phyloP scores from a whole-genome alignment of 495 filamentous ascomycete species.

The Aspergillus olivimuriae region DNA sequence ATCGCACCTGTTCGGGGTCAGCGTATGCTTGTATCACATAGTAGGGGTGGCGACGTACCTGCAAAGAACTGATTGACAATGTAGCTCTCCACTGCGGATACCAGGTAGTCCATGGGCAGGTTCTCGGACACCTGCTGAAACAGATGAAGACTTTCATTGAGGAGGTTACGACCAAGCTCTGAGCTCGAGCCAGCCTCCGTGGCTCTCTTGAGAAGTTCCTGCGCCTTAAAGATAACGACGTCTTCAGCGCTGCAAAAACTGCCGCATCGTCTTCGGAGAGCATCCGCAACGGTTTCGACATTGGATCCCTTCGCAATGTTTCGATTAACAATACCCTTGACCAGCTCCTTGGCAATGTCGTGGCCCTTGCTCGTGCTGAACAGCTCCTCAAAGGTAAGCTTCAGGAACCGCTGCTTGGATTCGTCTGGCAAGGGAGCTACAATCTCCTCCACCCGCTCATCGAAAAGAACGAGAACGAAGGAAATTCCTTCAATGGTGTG shows the following conservation, averaged over 20 bases:
- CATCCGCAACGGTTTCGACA: conserved; percentile 94
- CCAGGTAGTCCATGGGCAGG: conserved; percentile 73
- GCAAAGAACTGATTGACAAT: conserved; percentile 80
- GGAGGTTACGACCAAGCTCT: conserved; percentile 68
- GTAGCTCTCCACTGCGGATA: conserved; percentile 71
- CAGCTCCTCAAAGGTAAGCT: conserved; percentile 78
- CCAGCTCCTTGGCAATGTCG: conserved; percentile 89
- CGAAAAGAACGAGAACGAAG: conserved; percentile 88
- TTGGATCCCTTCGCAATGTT: conserved; percentile 95
- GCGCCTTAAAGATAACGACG: conserved; percentile 95
- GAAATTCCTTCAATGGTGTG: conserved; percentile 93
- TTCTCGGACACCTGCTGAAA: conserved; percentile 82
- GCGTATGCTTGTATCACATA: neutral
- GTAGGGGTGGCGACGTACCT: conserved; percentile 20
- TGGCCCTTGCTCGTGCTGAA: conserved; percentile 75
- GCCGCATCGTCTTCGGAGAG: conserved; percentile 80
- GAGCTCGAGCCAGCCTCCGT: conserved; percentile 68
- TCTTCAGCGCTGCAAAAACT: conserved; percentile 96
- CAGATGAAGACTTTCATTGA: conserved; percentile 82
- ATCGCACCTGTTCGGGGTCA: conserved; percentile 63
- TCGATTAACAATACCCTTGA: conserved; percentile 95
- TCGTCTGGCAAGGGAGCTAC: conserved; percentile 67
- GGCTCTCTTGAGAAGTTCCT: conserved; percentile 85
- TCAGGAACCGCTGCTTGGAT: conserved; percentile 58
- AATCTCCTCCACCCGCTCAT: conserved; percentile 86